These are phyloP conservation scores for Microbotryum lychnidis-dioicae DNA, from an alignment of 1,284 basidiomycete species.

Conservation along the genomic window DNA sequence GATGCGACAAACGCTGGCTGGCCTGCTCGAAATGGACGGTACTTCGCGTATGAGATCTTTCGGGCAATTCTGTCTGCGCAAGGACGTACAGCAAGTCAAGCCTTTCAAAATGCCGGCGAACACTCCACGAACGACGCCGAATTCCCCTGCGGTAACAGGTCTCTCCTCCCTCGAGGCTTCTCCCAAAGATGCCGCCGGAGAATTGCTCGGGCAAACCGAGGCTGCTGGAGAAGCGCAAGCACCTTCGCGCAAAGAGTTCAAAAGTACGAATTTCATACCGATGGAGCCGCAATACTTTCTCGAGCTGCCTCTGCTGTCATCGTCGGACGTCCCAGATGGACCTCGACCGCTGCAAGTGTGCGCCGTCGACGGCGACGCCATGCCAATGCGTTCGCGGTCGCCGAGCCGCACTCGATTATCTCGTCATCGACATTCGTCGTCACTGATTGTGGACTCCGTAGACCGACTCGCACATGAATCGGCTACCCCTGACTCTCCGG, in stretches of 20 bases:
- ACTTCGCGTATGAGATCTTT: slow-evolving; percentile 45
- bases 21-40: slow-evolving; percentile 46
- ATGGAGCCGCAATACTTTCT: slow-evolving; percentile 46
- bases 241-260: slow-evolving; percentile 41
- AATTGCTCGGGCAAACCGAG: slow-evolving; percentile 21
- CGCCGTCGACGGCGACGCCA: not conserved
- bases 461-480: slow-evolving; percentile 22
- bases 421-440: not conserved
- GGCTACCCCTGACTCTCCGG: not conserved
- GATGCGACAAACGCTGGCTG: slow-evolving; percentile 43
- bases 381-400: not conserved
- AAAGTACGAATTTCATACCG: slow-evolving; percentile 46
- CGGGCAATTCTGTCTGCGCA: slow-evolving; percentile 35
- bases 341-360: slow-evolving; percentile 17
- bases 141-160: slow-evolving; percentile 1
- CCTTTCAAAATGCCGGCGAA: too few species aligned
- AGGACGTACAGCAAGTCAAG: too few species aligned
- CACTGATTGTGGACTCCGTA: not conserved
- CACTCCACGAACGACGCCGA: too few species aligned
- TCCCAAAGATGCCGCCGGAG: too few species aligned
- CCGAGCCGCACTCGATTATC: not conserved
- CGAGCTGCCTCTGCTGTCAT: slow-evolving; percentile 35
- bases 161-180: too few species aligned
- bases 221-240: slow-evolving; percentile 26
- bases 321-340: not conserved